phyloP scores from a whole-genome alignment of 345 rosid species.

The Crucihimalaya himalaica region DNA sequence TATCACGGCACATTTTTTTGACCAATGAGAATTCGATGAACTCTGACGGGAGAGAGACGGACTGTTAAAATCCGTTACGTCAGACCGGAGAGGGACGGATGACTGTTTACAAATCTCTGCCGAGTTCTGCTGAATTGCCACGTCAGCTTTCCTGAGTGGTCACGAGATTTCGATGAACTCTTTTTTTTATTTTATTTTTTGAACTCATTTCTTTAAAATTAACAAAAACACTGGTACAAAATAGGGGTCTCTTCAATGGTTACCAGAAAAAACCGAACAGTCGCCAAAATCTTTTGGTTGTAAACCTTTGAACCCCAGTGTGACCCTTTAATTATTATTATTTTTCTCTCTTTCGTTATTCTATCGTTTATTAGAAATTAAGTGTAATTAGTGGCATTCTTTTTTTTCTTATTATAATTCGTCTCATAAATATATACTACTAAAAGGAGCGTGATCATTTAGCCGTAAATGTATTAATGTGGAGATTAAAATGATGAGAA shows the following conservation, averaged over 20 bases:
- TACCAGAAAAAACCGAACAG: slow-evolving; percentile 37
- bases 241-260: slow-evolving; percentile 28
- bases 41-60: slow-evolving; percentile 4
- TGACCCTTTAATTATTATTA: neutral
- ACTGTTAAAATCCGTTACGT: slow-evolving; percentile 29
- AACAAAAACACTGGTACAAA: neutral
- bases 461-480: slow-evolving; percentile 9
- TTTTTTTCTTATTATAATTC: neutral
- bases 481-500: slow-evolving; percentile 30
- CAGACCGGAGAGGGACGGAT: slow-evolving; percentile 32
- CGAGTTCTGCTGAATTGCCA: slow-evolving; percentile 17
- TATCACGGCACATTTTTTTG: slow-evolving; percentile 3
- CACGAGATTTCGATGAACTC: slow-evolving; percentile 39
- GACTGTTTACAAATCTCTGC: slow-evolving; percentile 25
- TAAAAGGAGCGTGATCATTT: too few relatives aligned
- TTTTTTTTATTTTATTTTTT: too few relatives aligned
- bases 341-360: too few relatives aligned
- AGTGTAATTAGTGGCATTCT: neutral
- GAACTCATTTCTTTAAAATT: too few relatives aligned
- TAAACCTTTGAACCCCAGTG: too few relatives aligned
- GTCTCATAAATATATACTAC: too few relatives aligned
- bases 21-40: slow-evolving; percentile 2
- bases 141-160: slow-evolving; percentile 33
- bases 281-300: slow-evolving; percentile 2
- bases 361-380: neutral